Conservation (phyloP, 306 rosid species). For the Delonix regia region DNA sequence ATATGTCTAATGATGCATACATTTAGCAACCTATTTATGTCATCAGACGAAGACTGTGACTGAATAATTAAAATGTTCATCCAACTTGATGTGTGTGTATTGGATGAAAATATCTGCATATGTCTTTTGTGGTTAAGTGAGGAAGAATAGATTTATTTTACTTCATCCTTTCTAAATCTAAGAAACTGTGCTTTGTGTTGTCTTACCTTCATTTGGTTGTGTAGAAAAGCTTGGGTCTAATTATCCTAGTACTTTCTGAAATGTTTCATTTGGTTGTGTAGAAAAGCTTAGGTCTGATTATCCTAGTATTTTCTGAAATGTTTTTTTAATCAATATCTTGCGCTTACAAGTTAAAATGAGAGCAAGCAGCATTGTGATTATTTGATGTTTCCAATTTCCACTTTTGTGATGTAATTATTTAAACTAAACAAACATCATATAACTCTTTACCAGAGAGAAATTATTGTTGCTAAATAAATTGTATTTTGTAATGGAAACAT, state of each 20-base stretch:
- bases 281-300: not conserved
- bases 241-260: slow-evolving; percentile 10
- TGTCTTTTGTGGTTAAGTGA: not conserved
- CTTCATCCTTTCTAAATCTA: not conserved
- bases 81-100: not conserved
- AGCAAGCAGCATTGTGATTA: slow-evolving; percentile 16
- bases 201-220: not conserved
- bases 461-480: not conserved
- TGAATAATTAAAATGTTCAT: not conserved
- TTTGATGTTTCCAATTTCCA: not conserved
- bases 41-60: not conserved
- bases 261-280: not conserved
- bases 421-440: no score
- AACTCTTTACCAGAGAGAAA: no score
- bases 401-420: slow-evolving; percentile 13
- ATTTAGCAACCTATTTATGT: not conserved
- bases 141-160: not conserved
- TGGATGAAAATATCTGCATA: not conserved
- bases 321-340: slow-evolving; percentile 8
- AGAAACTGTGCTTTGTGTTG: no score
- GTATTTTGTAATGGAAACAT: slow-evolving; percentile 16
- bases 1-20: not conserved
- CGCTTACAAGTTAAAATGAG: slow-evolving; percentile 4
- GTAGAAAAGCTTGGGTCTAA: not conserved
- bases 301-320: not conserved